Conservation (phyloP, 345 rosid genomes). For the Adansonia digitata region DNA sequence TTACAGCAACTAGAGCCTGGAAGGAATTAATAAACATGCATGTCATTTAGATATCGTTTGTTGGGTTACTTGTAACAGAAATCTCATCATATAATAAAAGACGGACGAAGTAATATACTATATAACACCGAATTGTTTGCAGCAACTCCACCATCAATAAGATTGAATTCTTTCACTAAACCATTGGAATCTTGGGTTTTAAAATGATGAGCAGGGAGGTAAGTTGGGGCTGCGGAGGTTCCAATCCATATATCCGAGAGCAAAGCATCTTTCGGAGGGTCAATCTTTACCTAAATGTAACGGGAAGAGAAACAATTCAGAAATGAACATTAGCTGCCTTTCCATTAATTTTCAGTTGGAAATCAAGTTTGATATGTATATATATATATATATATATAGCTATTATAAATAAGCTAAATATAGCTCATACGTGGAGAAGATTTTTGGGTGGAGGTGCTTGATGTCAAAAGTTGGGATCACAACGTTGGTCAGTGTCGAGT, state of each 20-base stretch:
- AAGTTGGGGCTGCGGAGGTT: conserved; percentile 71
- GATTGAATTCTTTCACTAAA: conserved; percentile 41
- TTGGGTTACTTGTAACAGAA: background rate
- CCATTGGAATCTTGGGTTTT: conserved; percentile 31
- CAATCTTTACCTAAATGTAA: conserved; percentile 24
- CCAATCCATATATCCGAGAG: conserved; percentile 56
- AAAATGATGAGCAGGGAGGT: conserved; percentile 48
- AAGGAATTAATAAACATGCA: background rate
- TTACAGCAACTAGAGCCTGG: conserved; percentile 28
- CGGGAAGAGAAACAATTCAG: background rate
- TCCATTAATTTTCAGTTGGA: background rate
- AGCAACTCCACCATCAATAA: conserved; percentile 80
- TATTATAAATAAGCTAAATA: background rate
- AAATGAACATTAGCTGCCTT: background rate
- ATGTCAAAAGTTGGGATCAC: conserved; percentile 56
- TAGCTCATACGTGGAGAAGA: conserved; percentile 45
- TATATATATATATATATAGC: too few species aligned
- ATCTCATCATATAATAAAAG: background rate
- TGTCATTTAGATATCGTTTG: background rate
- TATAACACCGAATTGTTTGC: conserved; percentile 60
- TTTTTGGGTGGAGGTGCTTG: conserved; percentile 42
- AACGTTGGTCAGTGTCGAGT: conserved; percentile 34
- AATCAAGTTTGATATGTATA: too few species aligned
- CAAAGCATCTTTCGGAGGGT: conserved; percentile 35
- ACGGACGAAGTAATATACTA: background rate